These are phyloP conservation scores for Chloropicon primus DNA, from an alignment of 139 green algal species.

Conservation along the genomic window DNA sequence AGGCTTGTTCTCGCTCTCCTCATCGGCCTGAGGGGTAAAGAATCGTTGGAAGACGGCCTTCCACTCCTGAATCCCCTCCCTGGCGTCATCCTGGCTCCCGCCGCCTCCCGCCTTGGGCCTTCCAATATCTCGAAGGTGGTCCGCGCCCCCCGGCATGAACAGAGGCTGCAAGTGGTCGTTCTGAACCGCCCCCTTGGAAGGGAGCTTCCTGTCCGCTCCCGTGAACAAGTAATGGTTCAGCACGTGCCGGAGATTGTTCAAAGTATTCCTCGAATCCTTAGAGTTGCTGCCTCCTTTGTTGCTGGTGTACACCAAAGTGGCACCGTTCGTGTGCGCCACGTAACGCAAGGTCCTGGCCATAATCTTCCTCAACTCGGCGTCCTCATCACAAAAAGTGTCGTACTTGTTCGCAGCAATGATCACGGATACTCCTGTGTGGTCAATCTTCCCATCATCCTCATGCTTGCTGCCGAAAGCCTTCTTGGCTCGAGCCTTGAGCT, in stretches of 20 bases:
- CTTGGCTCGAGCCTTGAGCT: conserved; percentile 28
- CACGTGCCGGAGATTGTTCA: conserved; percentile 46
- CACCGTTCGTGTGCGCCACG: conserved; percentile 41
- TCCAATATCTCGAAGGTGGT: conserved; percentile 37
- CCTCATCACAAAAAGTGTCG: conserved; percentile 33
- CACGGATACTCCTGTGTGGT: conserved; percentile 36
- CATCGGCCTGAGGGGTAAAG: conserved; percentile 2
- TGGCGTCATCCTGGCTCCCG: conserved; percentile 10
- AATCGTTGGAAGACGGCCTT: not conserved
- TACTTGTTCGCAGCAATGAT: conserved; percentile 53
- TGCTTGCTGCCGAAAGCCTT: conserved; percentile 4
- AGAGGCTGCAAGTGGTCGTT: conserved; percentile 27
- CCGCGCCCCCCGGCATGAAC: conserved; percentile 28
- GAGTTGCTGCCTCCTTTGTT: conserved; percentile 10
- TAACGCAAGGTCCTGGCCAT: conserved; percentile 34
- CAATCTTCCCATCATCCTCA: conserved; percentile 17
- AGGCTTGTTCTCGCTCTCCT: not conserved
- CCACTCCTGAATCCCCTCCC: conserved; percentile 2
- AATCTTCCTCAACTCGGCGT: conserved; percentile 23
- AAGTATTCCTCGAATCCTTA: conserved; percentile 1
- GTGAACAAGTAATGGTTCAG: conserved; percentile 59
- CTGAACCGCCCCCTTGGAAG: conserved; percentile 1
- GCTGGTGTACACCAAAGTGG: conserved; percentile 41
- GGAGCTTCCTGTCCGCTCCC: conserved; percentile 40
- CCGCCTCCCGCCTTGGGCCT: conserved; percentile 24